Evolutionary conservation across 148 eudicot genomes (phyloP).

Genomic region (Silene uniflora): DNA sequence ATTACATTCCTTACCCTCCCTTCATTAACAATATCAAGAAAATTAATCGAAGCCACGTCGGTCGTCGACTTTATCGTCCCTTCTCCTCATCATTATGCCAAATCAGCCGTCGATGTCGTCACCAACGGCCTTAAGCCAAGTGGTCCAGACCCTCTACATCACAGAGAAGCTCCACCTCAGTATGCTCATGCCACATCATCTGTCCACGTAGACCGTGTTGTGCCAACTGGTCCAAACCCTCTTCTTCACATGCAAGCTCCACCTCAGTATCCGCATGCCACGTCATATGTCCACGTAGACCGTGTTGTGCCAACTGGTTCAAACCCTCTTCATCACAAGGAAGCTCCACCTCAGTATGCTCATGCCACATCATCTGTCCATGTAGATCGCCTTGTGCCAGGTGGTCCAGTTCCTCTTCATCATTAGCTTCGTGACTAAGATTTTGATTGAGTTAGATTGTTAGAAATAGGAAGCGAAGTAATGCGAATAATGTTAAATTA

Average conservation of each 20-base stretch:
- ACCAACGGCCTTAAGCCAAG: too few relatives aligned
- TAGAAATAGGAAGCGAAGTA: too few relatives aligned
- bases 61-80: background rate
- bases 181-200: background rate
- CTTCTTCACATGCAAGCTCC: background rate
- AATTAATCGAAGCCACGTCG: background rate
- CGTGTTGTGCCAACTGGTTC: conserved; percentile 32
- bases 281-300: background rate
- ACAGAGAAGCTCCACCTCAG: conserved; percentile 15
- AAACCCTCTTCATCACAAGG: conserved; percentile 71
- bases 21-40: background rate
- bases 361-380: background rate
- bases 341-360: background rate
- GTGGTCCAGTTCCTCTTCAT: conserved; percentile 77
- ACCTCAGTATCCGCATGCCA: background rate
- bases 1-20: background rate
- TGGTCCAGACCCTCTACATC: conserved; percentile 81
- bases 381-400: background rate
- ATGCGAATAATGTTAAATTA: too few relatives aligned
- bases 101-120: background rate
- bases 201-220: background rate
- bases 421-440: background rate
- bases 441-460: too few relatives aligned
- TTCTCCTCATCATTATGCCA: background rate
- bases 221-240: background rate